Percentiles rank a stretch among this genome's conserved stretches.
Conservation (phyloP, 2,329 filamentous ascomycete genomes). For the Exophiala oligosperma region DNA sequence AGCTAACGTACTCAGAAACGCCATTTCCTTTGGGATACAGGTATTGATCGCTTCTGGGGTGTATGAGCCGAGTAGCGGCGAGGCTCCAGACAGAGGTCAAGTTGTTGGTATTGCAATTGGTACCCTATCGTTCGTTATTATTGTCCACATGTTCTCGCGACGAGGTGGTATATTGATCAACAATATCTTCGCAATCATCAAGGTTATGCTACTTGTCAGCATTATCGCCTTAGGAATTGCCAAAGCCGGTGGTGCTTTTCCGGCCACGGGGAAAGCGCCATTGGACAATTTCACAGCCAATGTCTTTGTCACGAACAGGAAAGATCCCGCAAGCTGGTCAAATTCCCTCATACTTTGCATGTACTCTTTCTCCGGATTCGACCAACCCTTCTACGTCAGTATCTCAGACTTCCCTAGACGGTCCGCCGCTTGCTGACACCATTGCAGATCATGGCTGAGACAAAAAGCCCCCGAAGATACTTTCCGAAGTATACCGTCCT, state of each 20-base stretch:
- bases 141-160: slow-evolving; percentile 51
- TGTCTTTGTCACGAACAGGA: slow-evolving; percentile 25
- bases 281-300: slow-evolving; percentile 31
- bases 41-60: slow-evolving; percentile 38
- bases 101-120: slow-evolving; percentile 52
- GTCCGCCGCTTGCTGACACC: background rate
- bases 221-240: slow-evolving; percentile 44
- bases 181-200: slow-evolving; percentile 53
- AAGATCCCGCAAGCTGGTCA: slow-evolving; percentile 34
- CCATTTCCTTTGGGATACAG: slow-evolving; percentile 48
- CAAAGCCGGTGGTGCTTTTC: slow-evolving; percentile 27
- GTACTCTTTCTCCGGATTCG: slow-evolving; percentile 43
- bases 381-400: slow-evolving; percentile 47
- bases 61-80: slow-evolving; percentile 15
- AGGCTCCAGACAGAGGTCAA: slow-evolving; percentile 25
- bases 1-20: slow-evolving; percentile 35
- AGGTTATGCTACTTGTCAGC: slow-evolving; percentile 49
- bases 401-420: background rate
- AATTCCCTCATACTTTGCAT: slow-evolving; percentile 25
- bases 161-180: slow-evolving; percentile 53
- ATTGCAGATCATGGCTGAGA: slow-evolving; percentile 39
- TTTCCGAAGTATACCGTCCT: slow-evolving; percentile 38
- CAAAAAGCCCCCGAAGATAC: slow-evolving; percentile 39
- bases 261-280: slow-evolving; percentile 28
- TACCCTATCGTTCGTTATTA: slow-evolving; percentile 45